Percentiles rank a stretch among this genome's conserved stretches.
phyloP scores from a whole-genome alignment of 2,329 filamentous ascomycete genomes.

The Aureobasidium uvarum region DNA sequence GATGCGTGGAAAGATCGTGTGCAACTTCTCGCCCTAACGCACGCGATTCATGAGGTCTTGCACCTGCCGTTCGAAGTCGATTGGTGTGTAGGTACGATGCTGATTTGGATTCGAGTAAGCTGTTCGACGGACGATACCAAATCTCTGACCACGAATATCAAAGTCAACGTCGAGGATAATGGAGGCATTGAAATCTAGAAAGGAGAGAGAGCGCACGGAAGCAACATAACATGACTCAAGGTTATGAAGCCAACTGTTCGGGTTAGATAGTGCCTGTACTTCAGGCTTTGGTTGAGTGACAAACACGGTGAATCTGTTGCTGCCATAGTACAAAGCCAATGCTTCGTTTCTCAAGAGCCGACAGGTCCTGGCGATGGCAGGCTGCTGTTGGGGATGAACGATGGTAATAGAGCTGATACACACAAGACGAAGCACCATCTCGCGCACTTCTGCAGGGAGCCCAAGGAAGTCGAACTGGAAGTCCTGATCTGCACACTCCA shows the following conservation, averaged over 20 bases:
- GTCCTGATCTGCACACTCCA: neutral
- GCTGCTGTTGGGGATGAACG: neutral
- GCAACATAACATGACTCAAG: neutral
- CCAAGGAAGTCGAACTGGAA: neutral
- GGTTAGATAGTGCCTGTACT: neutral
- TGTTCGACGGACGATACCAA: neutral
- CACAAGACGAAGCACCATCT: neutral
- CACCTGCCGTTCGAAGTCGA: neutral
- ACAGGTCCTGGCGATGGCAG: slow-evolving; percentile 1
- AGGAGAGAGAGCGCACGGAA: slow-evolving; percentile 5
- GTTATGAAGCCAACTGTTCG: neutral
- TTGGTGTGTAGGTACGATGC: neutral
- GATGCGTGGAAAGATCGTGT: neutral
- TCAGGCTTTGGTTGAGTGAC: neutral
- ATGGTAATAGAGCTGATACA: neutral
- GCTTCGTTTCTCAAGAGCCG: neutral
- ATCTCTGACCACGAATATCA: neutral
- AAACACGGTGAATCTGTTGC: neutral
- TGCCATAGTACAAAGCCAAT: neutral
- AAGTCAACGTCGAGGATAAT: neutral
- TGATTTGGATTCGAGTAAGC: too few species aligned
- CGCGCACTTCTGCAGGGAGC: neutral
- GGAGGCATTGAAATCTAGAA: neutral
- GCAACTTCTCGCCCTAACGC: neutral
- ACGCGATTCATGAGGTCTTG: neutral